Evolutionary conservation across 2,329 filamentous ascomycete genomes (phyloP).

Genomic region (Thyridium curvatum): DNA sequence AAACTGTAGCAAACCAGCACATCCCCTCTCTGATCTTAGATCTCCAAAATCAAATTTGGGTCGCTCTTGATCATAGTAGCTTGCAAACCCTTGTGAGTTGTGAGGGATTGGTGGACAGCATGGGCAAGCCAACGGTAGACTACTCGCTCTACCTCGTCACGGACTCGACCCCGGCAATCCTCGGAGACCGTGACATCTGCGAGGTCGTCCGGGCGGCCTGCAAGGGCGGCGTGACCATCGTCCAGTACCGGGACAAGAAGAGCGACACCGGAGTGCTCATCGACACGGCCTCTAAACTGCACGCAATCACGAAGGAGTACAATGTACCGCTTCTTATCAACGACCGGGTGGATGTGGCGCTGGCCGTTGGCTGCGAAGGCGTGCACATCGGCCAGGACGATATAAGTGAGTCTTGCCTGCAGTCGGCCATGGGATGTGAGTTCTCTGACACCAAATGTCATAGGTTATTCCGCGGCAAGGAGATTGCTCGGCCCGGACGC

Average conservation of each 20-base stretch:
- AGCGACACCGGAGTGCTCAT: slow-evolving; percentile 69
- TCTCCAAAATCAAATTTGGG: too few relatives aligned
- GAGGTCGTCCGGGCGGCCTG: slow-evolving; percentile 70
- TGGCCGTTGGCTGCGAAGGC: slow-evolving; percentile 81
- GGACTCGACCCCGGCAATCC: slow-evolving; percentile 81
- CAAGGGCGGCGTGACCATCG: slow-evolving; percentile 73
- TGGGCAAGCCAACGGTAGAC: slow-evolving; percentile 39
- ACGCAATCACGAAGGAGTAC: slow-evolving; percentile 60
- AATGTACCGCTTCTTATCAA: slow-evolving; percentile 84
- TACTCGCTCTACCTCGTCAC: slow-evolving; percentile 89
- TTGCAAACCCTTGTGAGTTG: too few relatives aligned
- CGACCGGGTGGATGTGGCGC: slow-evolving; percentile 83
- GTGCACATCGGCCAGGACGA: slow-evolving; percentile 96
- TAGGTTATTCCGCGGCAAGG: slow-evolving; percentile 60
- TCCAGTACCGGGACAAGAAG: slow-evolving; percentile 88
- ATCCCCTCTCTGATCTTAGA: too few relatives aligned
- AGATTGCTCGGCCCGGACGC: slow-evolving; percentile 66
- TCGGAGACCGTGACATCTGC: slow-evolving; percentile 64
- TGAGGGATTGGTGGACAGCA: background rate
- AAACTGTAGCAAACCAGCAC: too few relatives aligned
- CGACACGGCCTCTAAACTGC: slow-evolving; percentile 63
- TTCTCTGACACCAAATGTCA: background rate
- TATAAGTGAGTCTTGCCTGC: slow-evolving; percentile 46
- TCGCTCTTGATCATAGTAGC: too few relatives aligned
- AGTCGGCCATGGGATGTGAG: background rate